These are phyloP conservation scores for Maudiozyma saulgeensis DNA, from an alignment of 805 yeast genomes.

Conservation along the genomic window DNA sequence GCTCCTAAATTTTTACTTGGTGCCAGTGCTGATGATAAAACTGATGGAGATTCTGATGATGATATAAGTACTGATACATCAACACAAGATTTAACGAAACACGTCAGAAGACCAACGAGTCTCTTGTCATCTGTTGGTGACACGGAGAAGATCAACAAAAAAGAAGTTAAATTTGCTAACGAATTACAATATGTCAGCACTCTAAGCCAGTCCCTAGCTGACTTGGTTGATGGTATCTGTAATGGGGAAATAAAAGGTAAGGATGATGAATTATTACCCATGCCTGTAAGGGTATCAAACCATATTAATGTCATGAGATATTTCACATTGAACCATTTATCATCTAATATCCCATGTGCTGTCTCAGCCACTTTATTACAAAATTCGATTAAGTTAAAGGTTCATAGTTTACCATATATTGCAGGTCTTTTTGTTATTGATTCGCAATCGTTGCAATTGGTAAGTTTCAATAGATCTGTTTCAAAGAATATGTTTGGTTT, in stretches of 20 bases:
- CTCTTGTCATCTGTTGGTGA: neutral
- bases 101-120: neutral
- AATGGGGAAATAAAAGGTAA: constrained; percentile 15
- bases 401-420: constrained; percentile 74
- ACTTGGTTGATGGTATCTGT: constrained; percentile 22
- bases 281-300: constrained; percentile 32
- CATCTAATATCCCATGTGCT: constrained; percentile 60
- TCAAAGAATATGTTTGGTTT: constrained; percentile 72
- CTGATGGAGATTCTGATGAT: neutral
- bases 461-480: constrained; percentile 73
- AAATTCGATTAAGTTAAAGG: constrained; percentile 44
- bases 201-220: constrained; percentile 22
- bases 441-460: constrained; percentile 37
- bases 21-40: neutral
- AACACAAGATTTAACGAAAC: neutral
- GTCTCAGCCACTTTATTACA: constrained; percentile 50
- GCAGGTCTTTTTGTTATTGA: constrained; percentile 77
- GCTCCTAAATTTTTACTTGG: constrained; percentile 5
- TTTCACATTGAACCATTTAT: constrained; percentile 44
- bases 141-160: constrained; percentile 6
- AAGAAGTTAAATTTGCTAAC: constrained; percentile 21
- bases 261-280: constrained; percentile 25
- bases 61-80: neutral
- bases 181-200: constrained; percentile 17
- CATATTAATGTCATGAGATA: constrained; percentile 51